Evolutionary conservation across 1,139 yeast species (phyloP), one percentile per base, ranked within the genome.

Genomic region (Suhomyces taliae): DNA sequence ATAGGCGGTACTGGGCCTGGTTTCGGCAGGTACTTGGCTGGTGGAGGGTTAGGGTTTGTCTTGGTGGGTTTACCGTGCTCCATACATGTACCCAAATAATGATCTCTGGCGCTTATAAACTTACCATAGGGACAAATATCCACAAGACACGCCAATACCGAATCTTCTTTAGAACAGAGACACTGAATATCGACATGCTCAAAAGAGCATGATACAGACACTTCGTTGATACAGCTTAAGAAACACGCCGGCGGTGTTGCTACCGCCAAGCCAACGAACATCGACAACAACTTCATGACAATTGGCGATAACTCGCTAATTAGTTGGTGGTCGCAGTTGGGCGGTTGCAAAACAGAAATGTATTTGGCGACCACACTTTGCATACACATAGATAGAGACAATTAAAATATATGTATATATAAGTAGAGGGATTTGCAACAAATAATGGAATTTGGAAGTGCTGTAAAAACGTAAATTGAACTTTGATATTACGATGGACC

Each of bases 171-270:
- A 10, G 55, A 58, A 58, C 83, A 79, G 43, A 77, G 53, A 51
- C 81, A 73, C 2, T 61, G 51, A 36, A 78, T 53, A 56, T 78
- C 80, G 2, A 53, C 44, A 34, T 70, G 76, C 8, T 51, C 56
- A 2, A 46, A 41, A 3, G 61, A 54, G 55, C 82, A 77, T 41
- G 55, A 43, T 31, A 59, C 59, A 11, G 82, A 62, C 10, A 74
- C 57, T 37, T 65, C 69, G 45, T 67, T 69, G 29, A 76, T 59
- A 59, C 84, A 79, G 33, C 73, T 61, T 26, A 79, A 55, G 49
- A 78, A 69, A 53, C 84, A 79, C 3, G 83, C 82, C 3, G 85
- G 85, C 1, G 83, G 83, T 0, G 81, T 75, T 27, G 79, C 74
- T 24, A 41, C 27, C 12, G 50, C 62, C 4, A 41, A n/a, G 8